These are phyloP conservation scores for Solanum corneliomulleri DNA, from an alignment of 257 asterid species.

Conservation along the genomic window DNA sequence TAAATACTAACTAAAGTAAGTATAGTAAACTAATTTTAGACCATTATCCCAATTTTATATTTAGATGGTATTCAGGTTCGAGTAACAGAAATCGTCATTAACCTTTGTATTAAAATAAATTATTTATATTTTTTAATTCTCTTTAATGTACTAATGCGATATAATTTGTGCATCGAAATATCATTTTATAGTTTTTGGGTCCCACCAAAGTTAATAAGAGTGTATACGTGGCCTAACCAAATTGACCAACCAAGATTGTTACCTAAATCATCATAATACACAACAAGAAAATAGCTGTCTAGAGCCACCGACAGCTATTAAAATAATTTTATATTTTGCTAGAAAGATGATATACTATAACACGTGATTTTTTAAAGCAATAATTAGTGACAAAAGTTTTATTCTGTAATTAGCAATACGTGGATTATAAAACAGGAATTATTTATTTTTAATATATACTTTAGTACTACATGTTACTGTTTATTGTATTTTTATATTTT, in stretches of 20 bases:
- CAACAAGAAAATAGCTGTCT: neutral
- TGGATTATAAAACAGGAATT: neutral
- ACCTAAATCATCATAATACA: neutral
- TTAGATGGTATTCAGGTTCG: neutral
- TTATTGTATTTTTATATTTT: neutral
- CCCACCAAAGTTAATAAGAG: neutral
- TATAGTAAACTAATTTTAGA: neutral
- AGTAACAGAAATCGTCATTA: rapidly evolving
- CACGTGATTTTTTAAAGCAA: neutral
- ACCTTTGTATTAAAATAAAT: neutral
- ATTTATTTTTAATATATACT: neutral
- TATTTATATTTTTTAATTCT: neutral
- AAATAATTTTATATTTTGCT: neutral
- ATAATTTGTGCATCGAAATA: neutral
- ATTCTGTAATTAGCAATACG: neutral
- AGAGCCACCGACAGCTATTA: neutral
- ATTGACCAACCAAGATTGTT: neutral
- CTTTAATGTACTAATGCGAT: rapidly evolving
- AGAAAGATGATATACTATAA: neutral
- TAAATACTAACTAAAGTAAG: neutral
- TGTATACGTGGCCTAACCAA: neutral
- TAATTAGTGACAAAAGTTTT: neutral
- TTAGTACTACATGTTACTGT: neutral
- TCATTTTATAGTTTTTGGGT: neutral
- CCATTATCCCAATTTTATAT: neutral